Conservation (phyloP, 2,329 filamentous ascomycete genomes). For the Geosmithia putterillii region DNA sequence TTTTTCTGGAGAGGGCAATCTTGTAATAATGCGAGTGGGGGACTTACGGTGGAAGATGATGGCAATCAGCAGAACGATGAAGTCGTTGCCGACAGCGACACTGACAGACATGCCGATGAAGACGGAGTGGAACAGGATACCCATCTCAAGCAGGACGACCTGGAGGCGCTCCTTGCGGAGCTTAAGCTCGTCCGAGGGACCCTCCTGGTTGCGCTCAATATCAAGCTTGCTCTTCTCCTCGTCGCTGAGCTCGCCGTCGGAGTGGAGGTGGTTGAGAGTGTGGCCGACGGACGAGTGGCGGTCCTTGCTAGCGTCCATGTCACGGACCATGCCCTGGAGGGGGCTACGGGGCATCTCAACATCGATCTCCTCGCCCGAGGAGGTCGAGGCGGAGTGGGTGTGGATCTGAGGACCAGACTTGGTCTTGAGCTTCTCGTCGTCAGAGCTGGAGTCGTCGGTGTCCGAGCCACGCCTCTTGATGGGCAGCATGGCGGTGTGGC, state of each 20-base stretch:
- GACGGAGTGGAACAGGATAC: slow-evolving; percentile 51
- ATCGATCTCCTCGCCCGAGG: too few relatives aligned
- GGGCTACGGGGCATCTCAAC: slow-evolving; percentile 5
- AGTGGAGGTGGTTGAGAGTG: slow-evolving; percentile 15
- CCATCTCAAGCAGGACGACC: slow-evolving; percentile 66
- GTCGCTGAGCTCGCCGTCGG: background rate
- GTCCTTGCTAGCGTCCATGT: slow-evolving; percentile 18
- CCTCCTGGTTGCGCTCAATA: background rate
- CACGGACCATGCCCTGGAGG: slow-evolving; percentile 13
- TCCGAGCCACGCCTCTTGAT: background rate
- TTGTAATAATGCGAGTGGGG: too few relatives aligned
- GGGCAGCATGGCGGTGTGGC: background rate
- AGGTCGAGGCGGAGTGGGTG: too few relatives aligned
- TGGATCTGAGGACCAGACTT: too few relatives aligned
- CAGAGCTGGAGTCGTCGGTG: background rate
- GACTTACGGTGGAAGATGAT: slow-evolving; percentile 58
- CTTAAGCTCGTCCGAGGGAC: slow-evolving; percentile 34
- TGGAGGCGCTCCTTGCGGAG: slow-evolving; percentile 57
- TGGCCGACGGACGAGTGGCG: slow-evolving; percentile 20
- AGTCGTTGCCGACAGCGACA: slow-evolving; percentile 63
- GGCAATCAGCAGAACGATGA: slow-evolving; percentile 66
- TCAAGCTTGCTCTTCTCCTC: background rate
- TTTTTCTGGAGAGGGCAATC: too few relatives aligned
- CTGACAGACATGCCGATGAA: slow-evolving; percentile 80
- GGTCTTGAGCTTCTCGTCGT: background rate